phyloP scores from a whole-genome alignment of 148 eudicot species.

The Vaccinium vitisidaea region DNA sequence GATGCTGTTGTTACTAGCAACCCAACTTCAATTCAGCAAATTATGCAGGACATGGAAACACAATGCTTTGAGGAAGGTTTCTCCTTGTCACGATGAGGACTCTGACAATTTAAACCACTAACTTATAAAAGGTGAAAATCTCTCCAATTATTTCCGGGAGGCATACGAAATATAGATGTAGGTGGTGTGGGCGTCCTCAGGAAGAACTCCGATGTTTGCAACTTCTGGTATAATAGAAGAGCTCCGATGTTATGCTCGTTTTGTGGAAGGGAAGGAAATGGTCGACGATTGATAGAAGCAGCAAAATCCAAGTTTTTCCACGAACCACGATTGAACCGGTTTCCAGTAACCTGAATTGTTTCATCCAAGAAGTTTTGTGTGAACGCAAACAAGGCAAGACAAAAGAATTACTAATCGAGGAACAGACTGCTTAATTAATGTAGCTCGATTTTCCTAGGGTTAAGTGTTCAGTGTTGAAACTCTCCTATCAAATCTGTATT shows the following conservation, averaged over 20 bases:
- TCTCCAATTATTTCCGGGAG: neutral
- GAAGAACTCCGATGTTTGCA: no score
- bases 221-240: neutral
- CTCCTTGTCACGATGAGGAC: constrained; percentile 21
- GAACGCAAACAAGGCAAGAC: neutral
- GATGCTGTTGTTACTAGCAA: constrained; percentile 84
- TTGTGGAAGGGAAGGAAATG: no score
- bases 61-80: constrained; percentile 72
- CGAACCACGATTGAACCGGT: neutral
- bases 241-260: no score
- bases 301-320: neutral
- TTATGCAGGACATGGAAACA: constrained; percentile 70
- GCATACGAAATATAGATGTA: neutral
- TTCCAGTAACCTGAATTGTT: neutral
- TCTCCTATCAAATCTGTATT: no score
- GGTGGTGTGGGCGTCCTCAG: neutral
- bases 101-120: neutral
- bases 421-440: neutral
- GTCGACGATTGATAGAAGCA: neutral
- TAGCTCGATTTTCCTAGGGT: neutral
- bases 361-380: neutral
- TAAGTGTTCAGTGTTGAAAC: neutral
- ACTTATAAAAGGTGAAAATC: neutral
- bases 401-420: neutral
- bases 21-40: constrained; percentile 61